A percentile compares a stretch with the other conserved stretches of the same genome.
phyloP scores from a whole-genome alignment of 2,329 filamentous ascomycete genomes.

The Aureobasidium mangrovei region DNA sequence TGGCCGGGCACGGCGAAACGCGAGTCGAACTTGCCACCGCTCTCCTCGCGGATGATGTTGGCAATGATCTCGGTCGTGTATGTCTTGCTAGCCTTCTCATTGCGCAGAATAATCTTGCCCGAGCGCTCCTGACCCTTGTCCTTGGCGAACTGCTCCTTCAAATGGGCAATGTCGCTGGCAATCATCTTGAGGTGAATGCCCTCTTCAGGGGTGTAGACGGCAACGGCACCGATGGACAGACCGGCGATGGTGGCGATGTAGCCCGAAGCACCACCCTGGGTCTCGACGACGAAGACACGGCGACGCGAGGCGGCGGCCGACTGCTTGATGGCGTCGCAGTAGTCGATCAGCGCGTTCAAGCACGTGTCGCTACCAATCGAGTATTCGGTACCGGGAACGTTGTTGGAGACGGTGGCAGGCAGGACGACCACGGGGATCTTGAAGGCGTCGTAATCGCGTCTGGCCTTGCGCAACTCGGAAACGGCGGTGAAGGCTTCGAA shows the following conservation, averaged over 20 bases:
- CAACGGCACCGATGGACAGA: slow-evolving; percentile 80
- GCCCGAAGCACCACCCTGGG: slow-evolving; percentile 87
- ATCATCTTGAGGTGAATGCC: slow-evolving; percentile 92
- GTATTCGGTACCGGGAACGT: slow-evolving; percentile 95
- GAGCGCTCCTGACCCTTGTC: slow-evolving; percentile 85
- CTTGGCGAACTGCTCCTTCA: slow-evolving; percentile 74
- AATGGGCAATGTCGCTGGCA: slow-evolving; percentile 76
- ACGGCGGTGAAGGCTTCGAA: slow-evolving; percentile 95
- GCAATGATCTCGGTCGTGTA: slow-evolving; percentile 92
- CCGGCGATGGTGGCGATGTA: slow-evolving; percentile 89
- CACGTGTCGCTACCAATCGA: slow-evolving; percentile 95
- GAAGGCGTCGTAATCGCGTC: slow-evolving; percentile 70
- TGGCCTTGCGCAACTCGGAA: slow-evolving; percentile 73
- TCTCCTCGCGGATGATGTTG: slow-evolving; percentile 90
- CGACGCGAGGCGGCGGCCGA: slow-evolving; percentile 89
- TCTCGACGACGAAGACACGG: slow-evolving; percentile 95
- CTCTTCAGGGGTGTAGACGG: slow-evolving; percentile 95
- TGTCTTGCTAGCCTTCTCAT: slow-evolving; percentile 83
- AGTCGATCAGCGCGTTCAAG: slow-evolving; percentile 85
- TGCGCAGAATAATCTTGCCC: slow-evolving; percentile 90
- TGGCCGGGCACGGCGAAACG: slow-evolving; percentile 87
- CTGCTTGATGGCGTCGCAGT: slow-evolving; percentile 96
- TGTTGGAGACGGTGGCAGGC: slow-evolving; percentile 97
- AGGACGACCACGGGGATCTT: slow-evolving; percentile 87
- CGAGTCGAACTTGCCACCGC: slow-evolving; percentile 83